Percentiles rank a stretch among this genome's conserved stretches.
Conservation (phyloP, 2,329 filamentous ascomycete species). For the Drechslera avenae region DNA sequence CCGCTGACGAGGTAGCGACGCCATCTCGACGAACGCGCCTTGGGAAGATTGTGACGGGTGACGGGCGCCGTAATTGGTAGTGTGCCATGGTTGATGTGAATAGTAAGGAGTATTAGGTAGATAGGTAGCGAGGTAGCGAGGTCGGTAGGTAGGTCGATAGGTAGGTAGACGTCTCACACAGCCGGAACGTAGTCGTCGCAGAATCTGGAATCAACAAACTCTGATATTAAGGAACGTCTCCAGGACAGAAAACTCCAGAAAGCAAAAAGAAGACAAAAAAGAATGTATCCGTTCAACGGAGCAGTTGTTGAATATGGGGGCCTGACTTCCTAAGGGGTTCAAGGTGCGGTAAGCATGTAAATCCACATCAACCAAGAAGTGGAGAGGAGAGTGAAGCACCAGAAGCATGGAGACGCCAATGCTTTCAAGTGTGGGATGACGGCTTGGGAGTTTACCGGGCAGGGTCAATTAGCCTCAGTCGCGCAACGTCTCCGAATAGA, state of each 20-base stretch:
- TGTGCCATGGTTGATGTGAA: constrained; percentile 29
- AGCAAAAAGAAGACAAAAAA: constrained; percentile 10
- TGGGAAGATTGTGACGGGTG: constrained; percentile 29
- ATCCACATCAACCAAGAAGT: constrained; percentile 24
- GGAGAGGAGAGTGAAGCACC: constrained; percentile 23
- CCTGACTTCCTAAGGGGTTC: constrained; percentile 18
- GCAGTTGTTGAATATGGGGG: constrained; percentile 17
- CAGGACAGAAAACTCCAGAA: constrained; percentile 31
- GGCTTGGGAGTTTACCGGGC: constrained; percentile 22
- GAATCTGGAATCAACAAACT: constrained; percentile 3
- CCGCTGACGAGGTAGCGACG: constrained; percentile 3
- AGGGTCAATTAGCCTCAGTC: constrained; percentile 25
- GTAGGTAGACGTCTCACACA: constrained; percentile 10
- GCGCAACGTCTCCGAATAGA: constrained; percentile 32
- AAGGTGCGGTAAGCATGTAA: neutral
- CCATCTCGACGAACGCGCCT: constrained; percentile 21
- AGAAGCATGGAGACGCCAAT: constrained; percentile 34
- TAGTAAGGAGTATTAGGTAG: constrained; percentile 15
- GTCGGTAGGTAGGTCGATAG: constrained; percentile 8
- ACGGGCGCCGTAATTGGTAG: constrained; percentile 35
- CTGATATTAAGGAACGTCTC: constrained; percentile 25
- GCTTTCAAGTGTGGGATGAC: constrained; percentile 35
- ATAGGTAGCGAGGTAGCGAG: constrained; percentile 7
- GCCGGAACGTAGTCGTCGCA: neutral
- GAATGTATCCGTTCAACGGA: constrained; percentile 42